phyloP scores from a whole-genome alignment of 768 basidiomycete genomes.

The Tylopilus intermedius region DNA sequence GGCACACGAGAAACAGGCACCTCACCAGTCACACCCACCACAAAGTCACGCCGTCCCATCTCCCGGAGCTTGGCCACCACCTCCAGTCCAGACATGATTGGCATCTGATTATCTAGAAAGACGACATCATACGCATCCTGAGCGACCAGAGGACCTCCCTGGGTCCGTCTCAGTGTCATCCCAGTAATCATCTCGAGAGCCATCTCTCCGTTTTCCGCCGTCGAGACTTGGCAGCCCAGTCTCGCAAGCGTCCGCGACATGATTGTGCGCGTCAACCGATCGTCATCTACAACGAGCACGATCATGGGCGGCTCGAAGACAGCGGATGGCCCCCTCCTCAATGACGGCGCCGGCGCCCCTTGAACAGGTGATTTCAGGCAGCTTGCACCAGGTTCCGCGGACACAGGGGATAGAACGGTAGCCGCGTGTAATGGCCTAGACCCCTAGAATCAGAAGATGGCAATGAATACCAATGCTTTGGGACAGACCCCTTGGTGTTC shows the following conservation, averaged over 20 bases:
- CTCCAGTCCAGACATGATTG: conserved; percentile 58
- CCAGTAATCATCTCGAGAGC: conserved; percentile 59
- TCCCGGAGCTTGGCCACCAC: conserved; percentile 60
- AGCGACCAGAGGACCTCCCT: not conserved
- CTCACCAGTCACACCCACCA: conserved; percentile 77
- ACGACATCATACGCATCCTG: conserved; percentile 36
- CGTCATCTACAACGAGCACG: conserved; percentile 82
- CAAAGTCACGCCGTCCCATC: conserved; percentile 60
- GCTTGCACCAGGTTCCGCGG: conserved; percentile 7
- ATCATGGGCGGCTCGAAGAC: conserved; percentile 49
- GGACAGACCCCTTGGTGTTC: not conserved
- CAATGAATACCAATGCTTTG: not conserved
- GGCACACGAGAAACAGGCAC: not conserved
- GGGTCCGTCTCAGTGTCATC: not conserved
- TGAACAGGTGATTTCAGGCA: conserved; percentile 13
- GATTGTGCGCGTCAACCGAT: conserved; percentile 69
- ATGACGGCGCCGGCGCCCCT: conserved; percentile 6
- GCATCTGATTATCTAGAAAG: conserved; percentile 73
- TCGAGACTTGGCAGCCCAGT: conserved; percentile 71
- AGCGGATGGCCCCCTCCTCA: conserved; percentile 6
- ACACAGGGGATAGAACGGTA: not conserved
- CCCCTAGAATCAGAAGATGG: conserved; percentile 3
- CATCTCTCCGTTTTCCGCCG: conserved; percentile 79
- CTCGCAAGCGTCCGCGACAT: conserved; percentile 78
- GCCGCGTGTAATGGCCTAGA: not conserved